Percentiles rank a stretch among this genome's conserved stretches.
Evolutionary conservation across 2,329 filamentous ascomycete species (phyloP).

Genomic region (Fusarium oxysporum): DNA sequence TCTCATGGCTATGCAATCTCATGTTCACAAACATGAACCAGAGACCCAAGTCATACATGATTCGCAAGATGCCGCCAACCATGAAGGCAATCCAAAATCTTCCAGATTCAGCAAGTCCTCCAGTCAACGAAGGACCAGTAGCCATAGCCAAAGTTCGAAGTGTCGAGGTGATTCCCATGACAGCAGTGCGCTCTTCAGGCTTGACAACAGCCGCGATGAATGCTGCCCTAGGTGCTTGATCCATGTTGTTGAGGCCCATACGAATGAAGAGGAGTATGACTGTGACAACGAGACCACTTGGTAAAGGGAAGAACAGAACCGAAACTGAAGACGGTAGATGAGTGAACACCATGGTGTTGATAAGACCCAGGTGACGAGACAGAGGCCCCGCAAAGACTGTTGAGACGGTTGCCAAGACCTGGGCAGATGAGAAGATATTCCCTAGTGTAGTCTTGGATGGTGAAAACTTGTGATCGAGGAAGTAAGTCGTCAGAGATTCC

Average conservation of each 20-base stretch:
- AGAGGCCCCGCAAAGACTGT: constrained; percentile 69
- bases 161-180: constrained; percentile 76
- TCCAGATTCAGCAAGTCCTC: constrained; percentile 62
- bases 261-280: constrained; percentile 68
- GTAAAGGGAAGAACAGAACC: constrained; percentile 69
- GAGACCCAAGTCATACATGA: constrained; percentile 69
- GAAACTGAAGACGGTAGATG: constrained; percentile 72
- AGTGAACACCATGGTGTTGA: constrained; percentile 74
- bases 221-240: constrained; percentile 73
- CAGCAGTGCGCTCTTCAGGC: constrained; percentile 73
- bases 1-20: constrained; percentile 61
- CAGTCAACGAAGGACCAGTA: constrained; percentile 65
- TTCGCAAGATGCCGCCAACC: constrained; percentile 62
- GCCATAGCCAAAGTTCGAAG: constrained; percentile 70
- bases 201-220: constrained; percentile 75
- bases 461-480: constrained; percentile 67
- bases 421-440: constrained; percentile 65
- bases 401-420: constrained; percentile 65
- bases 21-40: constrained; percentile 71
- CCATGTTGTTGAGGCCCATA: constrained; percentile 74
- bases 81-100: constrained; percentile 73
- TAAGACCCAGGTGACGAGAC: constrained; percentile 67
- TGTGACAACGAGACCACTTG: constrained; percentile 62
- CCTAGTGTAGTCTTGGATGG: constrained; percentile 68
- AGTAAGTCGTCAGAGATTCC: constrained; percentile 68